phyloP scores from a whole-genome alignment of 1,284 basidiomycete species.

The Mycosarcoma mackinlayi region DNA sequence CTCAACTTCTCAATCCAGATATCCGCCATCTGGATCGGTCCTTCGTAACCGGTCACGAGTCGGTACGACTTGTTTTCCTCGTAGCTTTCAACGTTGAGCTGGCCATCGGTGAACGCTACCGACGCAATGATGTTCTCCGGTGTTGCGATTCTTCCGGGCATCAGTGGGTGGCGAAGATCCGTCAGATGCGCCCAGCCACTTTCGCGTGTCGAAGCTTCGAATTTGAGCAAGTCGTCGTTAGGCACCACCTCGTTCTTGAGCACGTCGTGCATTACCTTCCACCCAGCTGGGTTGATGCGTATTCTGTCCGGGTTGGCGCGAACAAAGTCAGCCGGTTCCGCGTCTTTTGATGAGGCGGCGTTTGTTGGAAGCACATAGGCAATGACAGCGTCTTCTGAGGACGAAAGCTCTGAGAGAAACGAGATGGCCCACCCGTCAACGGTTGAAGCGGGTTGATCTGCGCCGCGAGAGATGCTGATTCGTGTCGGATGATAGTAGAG shows the following conservation, averaged over 20 bases:
- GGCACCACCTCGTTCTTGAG: constrained; percentile 54
- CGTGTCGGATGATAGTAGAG: constrained; percentile 56
- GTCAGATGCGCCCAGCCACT: constrained; percentile 65
- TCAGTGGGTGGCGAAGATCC: constrained; percentile 58
- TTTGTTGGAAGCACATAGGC: constrained; percentile 40
- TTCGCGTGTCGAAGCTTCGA: constrained; percentile 57
- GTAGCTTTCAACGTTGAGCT: constrained; percentile 55
- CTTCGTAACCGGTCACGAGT: constrained; percentile 58
- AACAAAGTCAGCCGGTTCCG: constrained; percentile 38
- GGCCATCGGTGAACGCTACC: constrained; percentile 60
- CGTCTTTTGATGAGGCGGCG: constrained; percentile 18
- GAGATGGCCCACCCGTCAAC: constrained; percentile 52
- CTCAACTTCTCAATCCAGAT: constrained; percentile 46
- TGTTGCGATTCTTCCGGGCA: constrained; percentile 61
- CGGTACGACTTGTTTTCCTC: constrained; percentile 62
- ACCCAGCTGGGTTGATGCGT: constrained; percentile 54
- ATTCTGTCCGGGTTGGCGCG: constrained; percentile 52
- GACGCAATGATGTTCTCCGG: constrained; percentile 64
- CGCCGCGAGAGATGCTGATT: constrained; percentile 30
- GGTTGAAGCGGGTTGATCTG: constrained; percentile 7
- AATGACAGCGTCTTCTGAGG: constrained; percentile 29
- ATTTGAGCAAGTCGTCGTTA: constrained; percentile 55
- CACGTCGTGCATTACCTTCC: constrained; percentile 55
- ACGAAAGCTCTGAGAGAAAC: constrained; percentile 30
- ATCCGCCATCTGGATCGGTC: constrained; percentile 56